phyloP scores from a whole-genome alignment of 495 filamentous ascomycete genomes.

The Aspergillus incahuasiensis region DNA sequence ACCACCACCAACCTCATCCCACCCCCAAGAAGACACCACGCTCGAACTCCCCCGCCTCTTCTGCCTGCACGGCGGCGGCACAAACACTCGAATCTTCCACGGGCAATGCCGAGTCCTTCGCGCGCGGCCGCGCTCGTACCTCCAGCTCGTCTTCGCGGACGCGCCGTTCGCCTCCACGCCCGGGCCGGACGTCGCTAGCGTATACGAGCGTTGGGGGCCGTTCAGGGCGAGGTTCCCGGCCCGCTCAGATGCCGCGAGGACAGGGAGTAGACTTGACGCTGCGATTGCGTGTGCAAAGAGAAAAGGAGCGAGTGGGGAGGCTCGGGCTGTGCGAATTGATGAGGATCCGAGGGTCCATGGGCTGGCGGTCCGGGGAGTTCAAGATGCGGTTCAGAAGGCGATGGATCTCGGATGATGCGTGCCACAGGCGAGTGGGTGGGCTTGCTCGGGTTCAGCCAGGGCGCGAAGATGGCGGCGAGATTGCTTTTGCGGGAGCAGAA shows the following conservation, averaged over 20 bases:
- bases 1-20: neutral
- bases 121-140: constrained; percentile 37
- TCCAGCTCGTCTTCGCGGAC: constrained; percentile 58
- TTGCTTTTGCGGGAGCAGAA: constrained; percentile 25
- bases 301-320: neutral
- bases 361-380: neutral
- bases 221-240: constrained; percentile 56
- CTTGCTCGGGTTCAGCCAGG: constrained; percentile 52
- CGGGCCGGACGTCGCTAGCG: constrained; percentile 46
- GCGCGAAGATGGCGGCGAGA: constrained; percentile 56
- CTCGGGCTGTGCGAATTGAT: neutral
- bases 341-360: neutral
- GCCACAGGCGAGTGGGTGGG: constrained; percentile 51
- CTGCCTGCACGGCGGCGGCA: constrained; percentile 61
- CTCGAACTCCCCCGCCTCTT: constrained; percentile 53
- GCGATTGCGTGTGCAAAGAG: neutral
- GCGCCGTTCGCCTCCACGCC: constrained; percentile 50
- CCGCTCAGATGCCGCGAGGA: neutral
- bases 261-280: no score
- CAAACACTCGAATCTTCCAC: constrained; percentile 52
- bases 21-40: neutral
- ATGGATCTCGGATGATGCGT: neutral
- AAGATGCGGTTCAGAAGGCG: neutral
- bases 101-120: constrained; percentile 50
- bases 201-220: constrained; percentile 53